phyloP scores from a whole-genome alignment of 192 early-diverging fungal species.

The Coemansia sp. region DNA sequence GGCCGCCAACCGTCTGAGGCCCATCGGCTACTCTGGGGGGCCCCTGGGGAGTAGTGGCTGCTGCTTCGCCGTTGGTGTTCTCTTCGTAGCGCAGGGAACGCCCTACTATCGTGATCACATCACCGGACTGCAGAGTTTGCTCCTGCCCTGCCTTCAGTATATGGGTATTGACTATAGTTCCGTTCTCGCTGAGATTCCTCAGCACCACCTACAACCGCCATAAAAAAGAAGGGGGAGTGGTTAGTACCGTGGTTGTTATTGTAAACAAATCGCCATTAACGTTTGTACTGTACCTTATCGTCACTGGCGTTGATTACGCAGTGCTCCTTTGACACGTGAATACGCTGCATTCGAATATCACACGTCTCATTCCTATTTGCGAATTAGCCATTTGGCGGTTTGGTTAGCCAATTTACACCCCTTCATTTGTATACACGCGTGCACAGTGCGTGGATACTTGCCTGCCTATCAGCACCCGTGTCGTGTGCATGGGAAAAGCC shows the following conservation, averaged over 20 bases:
- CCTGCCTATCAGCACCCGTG: slow-evolving; percentile 43
- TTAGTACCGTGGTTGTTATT: not conserved
- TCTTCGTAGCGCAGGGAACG: slow-evolving; percentile 44
- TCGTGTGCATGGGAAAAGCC: slow-evolving; percentile 38
- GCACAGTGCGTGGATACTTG: too few relatives aligned
- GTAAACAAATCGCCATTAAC: not conserved
- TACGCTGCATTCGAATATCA: slow-evolving; percentile 45
- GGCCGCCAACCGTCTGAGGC: not conserved
- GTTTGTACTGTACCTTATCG: slow-evolving; percentile 12
- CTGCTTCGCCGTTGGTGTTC: not conserved
- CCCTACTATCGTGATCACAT: slow-evolving; percentile 41
- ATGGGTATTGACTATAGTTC: slow-evolving; percentile 17
- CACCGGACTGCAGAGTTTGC: slow-evolving; percentile 18
- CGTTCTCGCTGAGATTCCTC: slow-evolving; percentile 36
- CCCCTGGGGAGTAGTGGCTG: not conserved
- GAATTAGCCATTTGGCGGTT: not conserved
- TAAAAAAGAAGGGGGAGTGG: not conserved
- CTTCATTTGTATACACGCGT: not conserved
- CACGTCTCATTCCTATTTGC: slow-evolving; percentile 39
- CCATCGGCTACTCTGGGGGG: not conserved
- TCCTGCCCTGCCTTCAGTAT: slow-evolving; percentile 19
- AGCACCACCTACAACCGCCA: slow-evolving; percentile 17
- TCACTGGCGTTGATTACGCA: slow-evolving; percentile 20
- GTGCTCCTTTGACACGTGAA: slow-evolving; percentile 48
- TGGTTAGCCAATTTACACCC: not conserved